Percentiles rank a stretch among this genome's conserved stretches.
These are phyloP conservation scores for Diaporthe sp. DNA, from an alignment of 2,329 filamentous ascomycete species.

Conservation along the genomic window DNA sequence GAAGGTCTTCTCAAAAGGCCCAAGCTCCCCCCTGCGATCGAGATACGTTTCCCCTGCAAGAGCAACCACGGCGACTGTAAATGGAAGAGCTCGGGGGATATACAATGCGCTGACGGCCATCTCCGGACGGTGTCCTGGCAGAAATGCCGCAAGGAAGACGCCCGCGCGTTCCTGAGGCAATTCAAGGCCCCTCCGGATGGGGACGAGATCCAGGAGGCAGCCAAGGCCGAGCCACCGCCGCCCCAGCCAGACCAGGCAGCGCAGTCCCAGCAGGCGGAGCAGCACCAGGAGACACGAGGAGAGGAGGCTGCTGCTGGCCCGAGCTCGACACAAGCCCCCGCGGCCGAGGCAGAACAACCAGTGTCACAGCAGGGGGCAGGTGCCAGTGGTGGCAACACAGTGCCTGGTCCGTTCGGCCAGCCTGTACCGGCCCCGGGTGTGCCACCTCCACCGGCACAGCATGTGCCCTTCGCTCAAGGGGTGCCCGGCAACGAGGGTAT, in stretches of 20 bases:
- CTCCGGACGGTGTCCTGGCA: background rate
- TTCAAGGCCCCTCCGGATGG: background rate
- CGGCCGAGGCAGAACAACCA: background rate
- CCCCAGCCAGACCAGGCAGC: background rate
- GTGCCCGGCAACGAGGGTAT: background rate
- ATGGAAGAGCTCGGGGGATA: background rate
- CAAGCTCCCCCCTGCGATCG: no score
- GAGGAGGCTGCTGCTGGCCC: background rate
- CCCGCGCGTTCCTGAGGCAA: background rate
- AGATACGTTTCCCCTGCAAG: no score
- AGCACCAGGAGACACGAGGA: background rate
- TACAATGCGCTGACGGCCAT: background rate
- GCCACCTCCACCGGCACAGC: background rate
- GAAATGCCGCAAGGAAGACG: background rate
- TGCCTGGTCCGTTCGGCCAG: background rate
- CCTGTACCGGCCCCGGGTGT: background rate
- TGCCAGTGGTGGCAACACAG: background rate
- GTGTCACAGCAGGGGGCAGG: background rate
- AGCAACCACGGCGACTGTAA: background rate
- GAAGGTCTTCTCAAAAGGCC: no score
- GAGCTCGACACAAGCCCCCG: background rate
- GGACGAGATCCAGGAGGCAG: background rate
- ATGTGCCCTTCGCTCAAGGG: background rate
- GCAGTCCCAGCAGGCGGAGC: background rate
- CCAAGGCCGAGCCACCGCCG: background rate